These are phyloP conservation scores for Vigna reflexopilosa DNA, from an alignment of 306 rosid species.

Conservation along the genomic window DNA sequence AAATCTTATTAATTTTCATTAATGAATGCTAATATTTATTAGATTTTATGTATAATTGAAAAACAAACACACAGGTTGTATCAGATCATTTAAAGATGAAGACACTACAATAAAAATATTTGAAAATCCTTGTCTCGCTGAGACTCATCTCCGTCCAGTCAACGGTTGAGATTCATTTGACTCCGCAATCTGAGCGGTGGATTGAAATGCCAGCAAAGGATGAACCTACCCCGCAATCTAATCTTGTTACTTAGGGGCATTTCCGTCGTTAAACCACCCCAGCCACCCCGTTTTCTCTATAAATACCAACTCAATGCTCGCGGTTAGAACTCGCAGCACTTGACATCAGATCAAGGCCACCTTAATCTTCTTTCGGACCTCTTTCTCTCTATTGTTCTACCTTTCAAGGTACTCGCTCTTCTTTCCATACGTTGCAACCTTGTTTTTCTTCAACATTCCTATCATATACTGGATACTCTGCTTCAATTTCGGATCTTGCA, in stretches of 20 bases:
- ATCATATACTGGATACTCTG: not conserved
- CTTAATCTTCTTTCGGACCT: not conserved
- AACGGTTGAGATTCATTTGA: slow-evolving; percentile 33
- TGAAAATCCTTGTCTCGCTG: too few species aligned
- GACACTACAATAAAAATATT: not conserved
- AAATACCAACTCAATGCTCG: not conserved
- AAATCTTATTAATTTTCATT: too few species aligned
- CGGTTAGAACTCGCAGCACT: not conserved
- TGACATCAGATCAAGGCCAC: not conserved
- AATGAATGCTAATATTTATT: too few species aligned
- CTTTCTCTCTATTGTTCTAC: not conserved
- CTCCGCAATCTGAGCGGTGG: not conserved
- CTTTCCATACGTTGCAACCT: not conserved
- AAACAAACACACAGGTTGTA: not conserved
- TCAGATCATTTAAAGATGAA: not conserved
- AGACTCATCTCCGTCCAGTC: not conserved
- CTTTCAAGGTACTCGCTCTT: not conserved
- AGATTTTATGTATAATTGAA: not conserved
- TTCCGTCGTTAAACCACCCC: not conserved
- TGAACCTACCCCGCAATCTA: slow-evolving; percentile 32
- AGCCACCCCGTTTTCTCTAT: not conserved
- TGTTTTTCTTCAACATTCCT: not conserved
- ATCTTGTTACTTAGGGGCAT: too few species aligned
- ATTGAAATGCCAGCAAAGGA: not conserved
- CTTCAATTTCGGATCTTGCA: slow-evolving; percentile 9